Evolutionary conservation across 306 rosid genomes (phyloP), one percentile per base, ranked within the genome.

Genomic region (Dalbergia cochinchinensis): DNA sequence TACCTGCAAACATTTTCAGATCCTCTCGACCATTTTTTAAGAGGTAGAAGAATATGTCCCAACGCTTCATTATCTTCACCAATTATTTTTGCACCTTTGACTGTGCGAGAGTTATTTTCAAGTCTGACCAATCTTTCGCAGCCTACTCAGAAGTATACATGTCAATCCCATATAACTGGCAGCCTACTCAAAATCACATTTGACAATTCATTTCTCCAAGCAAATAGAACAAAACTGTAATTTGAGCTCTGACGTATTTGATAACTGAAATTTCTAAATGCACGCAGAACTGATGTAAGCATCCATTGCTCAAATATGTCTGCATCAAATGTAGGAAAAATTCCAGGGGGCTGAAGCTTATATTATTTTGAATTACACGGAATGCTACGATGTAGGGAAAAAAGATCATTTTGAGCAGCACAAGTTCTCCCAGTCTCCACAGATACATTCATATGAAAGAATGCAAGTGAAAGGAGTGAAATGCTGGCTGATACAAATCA

Each of bases 21-120:
- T 84, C 90, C 90, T 75, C 83, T 84, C 6, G 91, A 85, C 93
- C 98, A 92, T 83, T 80, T 87, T 80, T 84, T 90, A 54, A 95
- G 79, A 9, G 90, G 97, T 41, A 83, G 78, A 74, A 95, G 86
- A 86, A 95, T 78, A 72, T 90, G 88, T 61, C 87, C 84, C 75
- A 91, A 69, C 35, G 97, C 92, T 84, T 95, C 96, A 80, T 76
- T 88, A 64, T 95, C 98, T 87, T 91, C 92, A 63, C 92, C 87
- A 76, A 95, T 90, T 80, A 84, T 47, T 78, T 83, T 92, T 44
- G 99, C 97, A 73, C 94, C 96, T 85, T 93, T 89, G 65, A 88
- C 89, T 11, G 94, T 95, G 50, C 92, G 94, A 16, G 98, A 95
- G 82, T 85, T 90, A 76, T 83, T 93, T 87, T 95, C 99, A 78